phyloP scores from a whole-genome alignment of 2,329 filamentous ascomycete genomes.

The Penicillium sp. region DNA sequence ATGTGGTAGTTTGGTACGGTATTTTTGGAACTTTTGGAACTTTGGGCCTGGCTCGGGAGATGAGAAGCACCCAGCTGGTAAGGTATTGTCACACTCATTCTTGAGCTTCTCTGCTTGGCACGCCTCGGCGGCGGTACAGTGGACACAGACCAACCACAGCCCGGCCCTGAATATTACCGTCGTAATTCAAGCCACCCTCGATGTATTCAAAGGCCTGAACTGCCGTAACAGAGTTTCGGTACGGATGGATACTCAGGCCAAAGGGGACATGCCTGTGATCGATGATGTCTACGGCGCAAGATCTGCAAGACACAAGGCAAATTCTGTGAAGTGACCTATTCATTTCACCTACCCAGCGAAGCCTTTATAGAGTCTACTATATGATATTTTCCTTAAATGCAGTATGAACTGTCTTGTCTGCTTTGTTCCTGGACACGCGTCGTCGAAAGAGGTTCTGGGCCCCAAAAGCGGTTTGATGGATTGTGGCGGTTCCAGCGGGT shows the following conservation, averaged over 20 bases:
- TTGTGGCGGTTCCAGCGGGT: constrained; percentile 19
- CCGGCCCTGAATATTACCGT: not conserved
- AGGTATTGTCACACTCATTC: not conserved
- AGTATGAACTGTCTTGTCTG: not conserved
- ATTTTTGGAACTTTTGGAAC: not conserved
- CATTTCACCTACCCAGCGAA: not conserved
- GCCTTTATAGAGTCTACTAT: not conserved
- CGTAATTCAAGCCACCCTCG: not conserved
- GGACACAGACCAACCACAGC: not conserved
- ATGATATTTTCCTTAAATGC: too few relatives aligned
- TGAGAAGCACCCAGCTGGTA: not conserved
- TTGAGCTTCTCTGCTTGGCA: not conserved
- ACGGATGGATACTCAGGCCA: not conserved
- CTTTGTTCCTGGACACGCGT: constrained; percentile 5
- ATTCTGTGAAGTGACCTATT: not conserved
- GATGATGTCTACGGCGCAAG: not conserved
- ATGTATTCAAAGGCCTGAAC: not conserved
- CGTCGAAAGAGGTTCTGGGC: constrained; percentile 8
- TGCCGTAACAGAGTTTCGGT: not conserved
- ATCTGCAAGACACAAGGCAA: not conserved
- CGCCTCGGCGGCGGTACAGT: not conserved
- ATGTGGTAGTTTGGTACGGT: constrained; percentile 7
- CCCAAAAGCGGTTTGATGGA: constrained; percentile 23
- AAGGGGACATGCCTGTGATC: not conserved
- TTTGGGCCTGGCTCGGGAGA: not conserved